Percentiles rank a stretch among this genome's conserved stretches.
These are phyloP conservation scores for Alternaria brassicae DNA, from an alignment of 2,329 filamentous ascomycete species.

Conservation along the genomic window DNA sequence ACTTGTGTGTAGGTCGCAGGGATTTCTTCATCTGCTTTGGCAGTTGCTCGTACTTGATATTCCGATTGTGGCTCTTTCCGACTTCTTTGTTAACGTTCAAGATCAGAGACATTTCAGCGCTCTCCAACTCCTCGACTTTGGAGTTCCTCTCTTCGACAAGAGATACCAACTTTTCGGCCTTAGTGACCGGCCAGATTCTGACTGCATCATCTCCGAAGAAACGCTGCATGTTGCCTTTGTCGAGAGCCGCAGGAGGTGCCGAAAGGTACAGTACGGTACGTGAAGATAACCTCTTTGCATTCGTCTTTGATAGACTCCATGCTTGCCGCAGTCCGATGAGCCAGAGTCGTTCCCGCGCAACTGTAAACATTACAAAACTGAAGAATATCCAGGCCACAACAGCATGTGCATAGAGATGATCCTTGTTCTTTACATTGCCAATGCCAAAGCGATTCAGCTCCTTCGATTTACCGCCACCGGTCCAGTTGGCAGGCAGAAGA, in stretches of 20 bases:
- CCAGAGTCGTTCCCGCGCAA: conserved; percentile 87
- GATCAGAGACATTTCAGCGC: conserved; percentile 85
- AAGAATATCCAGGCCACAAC: conserved; percentile 83
- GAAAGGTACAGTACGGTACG: conserved; percentile 89
- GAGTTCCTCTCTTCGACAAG: conserved; percentile 82
- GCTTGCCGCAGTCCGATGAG: conserved; percentile 94
- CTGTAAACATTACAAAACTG: conserved; percentile 84
- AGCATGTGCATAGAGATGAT: conserved; percentile 78
- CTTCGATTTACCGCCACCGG: conserved; percentile 69
- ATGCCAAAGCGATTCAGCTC: conserved; percentile 83
- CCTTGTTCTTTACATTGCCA: conserved; percentile 72
- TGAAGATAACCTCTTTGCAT: conserved; percentile 85
- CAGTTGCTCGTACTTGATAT: conserved; percentile 60
- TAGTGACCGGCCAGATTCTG: conserved; percentile 82
- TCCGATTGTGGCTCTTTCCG: conserved; percentile 62
- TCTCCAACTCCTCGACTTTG: conserved; percentile 81
- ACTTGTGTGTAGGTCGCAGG: conserved; percentile 52
- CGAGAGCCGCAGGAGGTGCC: conserved; percentile 79
- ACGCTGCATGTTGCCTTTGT: conserved; percentile 76
- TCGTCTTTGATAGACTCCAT: conserved; percentile 84
- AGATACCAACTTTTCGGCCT: conserved; percentile 78
- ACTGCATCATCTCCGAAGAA: conserved; percentile 84
- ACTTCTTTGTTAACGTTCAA: conserved; percentile 76
- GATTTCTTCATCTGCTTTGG: conserved; percentile 68
- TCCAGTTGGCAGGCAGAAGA: conserved; percentile 86